A percentile compares a stretch with the other conserved stretches of the same genome.
Conservation (phyloP, 257 asterid species). For the Fraxinus quadrangulata region DNA sequence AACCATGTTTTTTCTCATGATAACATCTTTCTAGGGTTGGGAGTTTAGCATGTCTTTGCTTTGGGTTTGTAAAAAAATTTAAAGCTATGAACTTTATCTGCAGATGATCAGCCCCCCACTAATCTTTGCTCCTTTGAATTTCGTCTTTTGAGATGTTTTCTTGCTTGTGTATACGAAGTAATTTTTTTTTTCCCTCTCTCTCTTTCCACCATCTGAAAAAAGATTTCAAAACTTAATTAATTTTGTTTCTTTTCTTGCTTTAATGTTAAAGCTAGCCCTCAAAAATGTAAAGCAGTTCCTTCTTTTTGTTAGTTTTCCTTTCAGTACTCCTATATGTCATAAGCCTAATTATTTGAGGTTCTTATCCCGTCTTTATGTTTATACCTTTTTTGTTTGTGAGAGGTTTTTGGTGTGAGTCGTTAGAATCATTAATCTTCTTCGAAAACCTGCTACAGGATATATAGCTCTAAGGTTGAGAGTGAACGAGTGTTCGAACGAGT, state of each 20-base stretch:
- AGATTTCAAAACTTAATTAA: slow-evolving; percentile 20
- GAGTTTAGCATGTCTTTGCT: slow-evolving; percentile 30
- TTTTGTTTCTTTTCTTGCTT: slow-evolving; percentile 29
- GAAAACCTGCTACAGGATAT: too few relatives aligned
- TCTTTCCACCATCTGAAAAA: slow-evolving; percentile 41
- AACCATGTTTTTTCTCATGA: slow-evolving; percentile 40
- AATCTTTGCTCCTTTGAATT: slow-evolving; percentile 3
- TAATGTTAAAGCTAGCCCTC: background rate
- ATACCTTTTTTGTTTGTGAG: slow-evolving; percentile 1
- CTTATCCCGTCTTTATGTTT: background rate
- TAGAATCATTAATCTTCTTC: background rate
- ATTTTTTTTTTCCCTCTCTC: background rate
- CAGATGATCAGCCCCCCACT: slow-evolving; percentile 7
- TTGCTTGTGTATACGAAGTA: background rate
- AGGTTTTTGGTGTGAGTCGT: slow-evolving; percentile 13
- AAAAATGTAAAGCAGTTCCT: slow-evolving; percentile 4
- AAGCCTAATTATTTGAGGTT: background rate
- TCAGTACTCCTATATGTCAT: background rate
- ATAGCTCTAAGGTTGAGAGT: background rate
- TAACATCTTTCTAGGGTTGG: slow-evolving; percentile 52
- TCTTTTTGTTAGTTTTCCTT: slow-evolving; percentile 13
- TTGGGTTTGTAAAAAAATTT: slow-evolving; percentile 17
- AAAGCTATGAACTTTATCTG: slow-evolving; percentile 9
- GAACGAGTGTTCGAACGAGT: slow-evolving; percentile 24
- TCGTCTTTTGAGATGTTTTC: slow-evolving; percentile 5